A percentile compares a stretch with the other conserved stretches of the same genome.
These are phyloP conservation scores for Cynanchum wilfordii DNA, from an alignment of 257 asterid species.

Conservation along the genomic window DNA sequence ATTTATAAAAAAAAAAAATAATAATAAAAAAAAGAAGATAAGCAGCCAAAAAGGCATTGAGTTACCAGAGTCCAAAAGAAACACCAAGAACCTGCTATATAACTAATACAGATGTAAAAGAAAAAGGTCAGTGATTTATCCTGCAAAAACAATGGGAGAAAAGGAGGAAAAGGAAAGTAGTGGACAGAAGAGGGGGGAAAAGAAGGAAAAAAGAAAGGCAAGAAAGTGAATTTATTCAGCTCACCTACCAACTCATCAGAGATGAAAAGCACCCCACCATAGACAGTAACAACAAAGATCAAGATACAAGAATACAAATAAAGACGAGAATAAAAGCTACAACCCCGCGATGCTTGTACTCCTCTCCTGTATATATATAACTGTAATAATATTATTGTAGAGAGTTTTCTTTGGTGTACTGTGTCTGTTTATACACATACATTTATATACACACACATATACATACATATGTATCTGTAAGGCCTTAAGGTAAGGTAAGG, in stretches of 20 bases:
- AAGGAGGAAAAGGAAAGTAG: background rate
- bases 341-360: background rate
- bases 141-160: conserved; percentile 20
- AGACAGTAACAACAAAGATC: background rate
- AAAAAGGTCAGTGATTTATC: conserved; percentile 16
- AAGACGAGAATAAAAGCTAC: conserved; percentile 13
- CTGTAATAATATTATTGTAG: conserved; percentile 4
- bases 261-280: conserved; percentile 8
- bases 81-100: background rate
- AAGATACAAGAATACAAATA: conserved; percentile 8
- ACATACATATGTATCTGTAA: background rate
- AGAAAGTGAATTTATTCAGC: conserved; percentile 8
- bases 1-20: too few relatives aligned
- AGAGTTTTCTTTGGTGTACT: background rate
- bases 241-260: conserved; percentile 18
- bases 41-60: background rate
- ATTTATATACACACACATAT: background rate
- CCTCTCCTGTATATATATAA: background rate
- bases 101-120: background rate
- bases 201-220: too few relatives aligned
- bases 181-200: background rate
- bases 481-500: background rate
- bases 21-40: too few relatives aligned
- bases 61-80: conserved; percentile 15
- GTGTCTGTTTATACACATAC: background rate